These are phyloP conservation scores for Didymella lethalis DNA, from an alignment of 2,329 filamentous ascomycete genomes.

Conservation along the genomic window DNA sequence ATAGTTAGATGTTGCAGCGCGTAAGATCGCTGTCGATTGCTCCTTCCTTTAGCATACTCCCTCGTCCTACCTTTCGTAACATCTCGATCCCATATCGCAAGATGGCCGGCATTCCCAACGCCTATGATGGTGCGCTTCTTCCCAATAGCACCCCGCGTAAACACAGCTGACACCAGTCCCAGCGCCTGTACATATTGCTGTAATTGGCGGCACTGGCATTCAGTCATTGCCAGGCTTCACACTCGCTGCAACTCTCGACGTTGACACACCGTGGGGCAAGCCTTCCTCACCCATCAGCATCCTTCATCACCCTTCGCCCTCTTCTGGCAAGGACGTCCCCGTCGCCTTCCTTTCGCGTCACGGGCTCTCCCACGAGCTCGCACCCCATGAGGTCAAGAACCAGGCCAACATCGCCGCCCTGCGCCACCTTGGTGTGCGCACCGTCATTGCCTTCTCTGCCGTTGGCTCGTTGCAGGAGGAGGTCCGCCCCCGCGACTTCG, in stretches of 20 bases:
- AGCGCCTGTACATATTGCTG: slow-evolving; percentile 60
- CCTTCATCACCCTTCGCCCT: slow-evolving; percentile 81
- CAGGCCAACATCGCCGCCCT: slow-evolving; percentile 99
- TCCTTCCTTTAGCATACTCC: not conserved
- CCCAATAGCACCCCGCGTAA: not conserved
- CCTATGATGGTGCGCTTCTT: slow-evolving; percentile 40
- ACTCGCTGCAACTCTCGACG: slow-evolving; percentile 78
- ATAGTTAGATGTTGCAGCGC: slow-evolving; percentile 32
- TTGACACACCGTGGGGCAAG: slow-evolving; percentile 86
- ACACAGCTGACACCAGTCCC: slow-evolving; percentile 23
- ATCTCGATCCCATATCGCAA: slow-evolving; percentile 41
- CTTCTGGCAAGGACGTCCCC: slow-evolving; percentile 66
- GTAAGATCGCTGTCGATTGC: slow-evolving; percentile 11
- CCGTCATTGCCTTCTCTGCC: slow-evolving; percentile 92
- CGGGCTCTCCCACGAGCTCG: slow-evolving; percentile 84
- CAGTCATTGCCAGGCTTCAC: slow-evolving; percentile 86
- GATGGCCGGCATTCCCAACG: slow-evolving; percentile 47
- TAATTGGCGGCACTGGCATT: slow-evolving; percentile 81
- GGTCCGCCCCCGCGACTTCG: slow-evolving; percentile 95
- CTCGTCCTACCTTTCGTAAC: slow-evolving; percentile 16
- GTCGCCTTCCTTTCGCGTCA: slow-evolving; percentile 95
- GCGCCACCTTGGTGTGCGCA: slow-evolving; percentile 85
- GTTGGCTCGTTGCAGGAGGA: slow-evolving; percentile 92
- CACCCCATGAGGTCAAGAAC: slow-evolving; percentile 92
- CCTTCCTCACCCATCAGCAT: slow-evolving; percentile 83